phyloP scores from a whole-genome alignment of 139 green algal species.

The Coelastrella sp. region DNA sequence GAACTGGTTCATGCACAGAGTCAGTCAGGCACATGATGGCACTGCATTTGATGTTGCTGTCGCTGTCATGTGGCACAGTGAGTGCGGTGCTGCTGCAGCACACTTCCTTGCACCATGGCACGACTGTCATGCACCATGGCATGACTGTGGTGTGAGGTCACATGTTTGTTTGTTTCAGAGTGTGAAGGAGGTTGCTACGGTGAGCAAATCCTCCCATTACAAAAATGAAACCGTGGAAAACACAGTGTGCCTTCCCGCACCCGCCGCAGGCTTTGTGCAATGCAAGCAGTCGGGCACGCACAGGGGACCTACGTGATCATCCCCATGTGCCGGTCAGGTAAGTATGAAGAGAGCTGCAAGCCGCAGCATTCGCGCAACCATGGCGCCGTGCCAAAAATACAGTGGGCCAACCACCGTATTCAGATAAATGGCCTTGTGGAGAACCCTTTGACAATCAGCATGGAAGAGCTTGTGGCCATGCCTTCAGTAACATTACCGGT shows the following conservation, averaged over 20 bases:
- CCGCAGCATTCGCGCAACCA: constrained; percentile 89
- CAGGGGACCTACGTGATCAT: neutral
- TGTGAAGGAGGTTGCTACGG: too few relatives aligned
- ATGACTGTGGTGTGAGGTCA: too few relatives aligned
- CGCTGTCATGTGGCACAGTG: too few relatives aligned
- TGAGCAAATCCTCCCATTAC: neutral
- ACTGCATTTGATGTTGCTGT: too few relatives aligned
- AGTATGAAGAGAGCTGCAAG: neutral
- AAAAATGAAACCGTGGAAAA: constrained; percentile 9
- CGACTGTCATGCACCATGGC: too few relatives aligned
- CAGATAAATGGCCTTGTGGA: constrained; percentile 85
- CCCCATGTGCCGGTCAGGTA: constrained; percentile 23
- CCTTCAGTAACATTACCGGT: constrained; percentile 80
- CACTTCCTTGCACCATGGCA: too few relatives aligned
- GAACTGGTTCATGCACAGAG: too few relatives aligned
- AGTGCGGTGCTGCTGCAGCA: too few relatives aligned
- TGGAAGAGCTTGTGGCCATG: constrained; percentile 91
- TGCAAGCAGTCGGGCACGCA: constrained; percentile 9
- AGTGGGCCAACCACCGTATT: constrained; percentile 76
- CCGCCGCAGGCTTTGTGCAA: constrained; percentile 9
- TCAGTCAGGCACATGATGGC: too few relatives aligned
- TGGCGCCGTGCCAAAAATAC: constrained; percentile 82
- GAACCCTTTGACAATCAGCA: constrained; percentile 77
- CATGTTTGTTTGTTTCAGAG: too few relatives aligned
- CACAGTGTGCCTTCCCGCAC: neutral